phyloP scores from a whole-genome alignment of 2,329 filamentous ascomycete species.

The Xylariaceae sp. region DNA sequence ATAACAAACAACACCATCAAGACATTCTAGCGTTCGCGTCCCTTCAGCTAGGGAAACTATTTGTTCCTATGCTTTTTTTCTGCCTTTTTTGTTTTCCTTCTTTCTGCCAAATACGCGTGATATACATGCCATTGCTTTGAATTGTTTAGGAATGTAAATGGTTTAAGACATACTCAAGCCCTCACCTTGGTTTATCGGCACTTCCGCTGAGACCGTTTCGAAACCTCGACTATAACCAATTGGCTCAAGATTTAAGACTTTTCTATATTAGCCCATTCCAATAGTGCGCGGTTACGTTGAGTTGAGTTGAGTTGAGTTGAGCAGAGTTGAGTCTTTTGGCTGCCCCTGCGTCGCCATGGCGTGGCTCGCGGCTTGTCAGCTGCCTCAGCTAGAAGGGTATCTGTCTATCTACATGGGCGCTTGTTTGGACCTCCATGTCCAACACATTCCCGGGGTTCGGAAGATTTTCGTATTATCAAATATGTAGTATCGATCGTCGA shows the following conservation, averaged over 20 bases:
- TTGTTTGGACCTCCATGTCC: not conserved
- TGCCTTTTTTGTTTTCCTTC: slow-evolving; percentile 1
- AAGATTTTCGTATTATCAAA: not conserved
- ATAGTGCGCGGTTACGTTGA: not conserved
- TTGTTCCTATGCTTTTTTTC: no score
- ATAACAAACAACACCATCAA: not conserved
- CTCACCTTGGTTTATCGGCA: slow-evolving; percentile 2
- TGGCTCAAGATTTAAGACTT: slow-evolving; percentile 5
- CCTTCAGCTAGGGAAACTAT: not conserved
- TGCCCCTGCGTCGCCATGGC: not conserved
- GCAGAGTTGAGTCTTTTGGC: not conserved
- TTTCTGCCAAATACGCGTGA: not conserved
- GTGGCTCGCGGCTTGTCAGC: not conserved
- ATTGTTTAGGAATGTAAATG: slow-evolving; percentile 11
- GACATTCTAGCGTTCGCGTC: not conserved
- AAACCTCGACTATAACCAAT: slow-evolving; percentile 1
- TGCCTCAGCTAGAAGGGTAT: not conserved
- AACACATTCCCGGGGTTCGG: slow-evolving; percentile 5
- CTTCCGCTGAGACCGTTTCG: slow-evolving; percentile 7
- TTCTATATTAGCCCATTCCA: slow-evolving; percentile 12
- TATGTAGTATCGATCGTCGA: not conserved
- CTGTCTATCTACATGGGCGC: not conserved
- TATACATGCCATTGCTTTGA: slow-evolving; percentile 6
- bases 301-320: no score
- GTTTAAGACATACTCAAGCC: slow-evolving; percentile 2